Percentiles rank a stretch among this genome's conserved stretches.
These are phyloP conservation scores for Scheffersomyces coipomensis DNA, from an alignment of 805 yeast genomes.

Conservation along the genomic window DNA sequence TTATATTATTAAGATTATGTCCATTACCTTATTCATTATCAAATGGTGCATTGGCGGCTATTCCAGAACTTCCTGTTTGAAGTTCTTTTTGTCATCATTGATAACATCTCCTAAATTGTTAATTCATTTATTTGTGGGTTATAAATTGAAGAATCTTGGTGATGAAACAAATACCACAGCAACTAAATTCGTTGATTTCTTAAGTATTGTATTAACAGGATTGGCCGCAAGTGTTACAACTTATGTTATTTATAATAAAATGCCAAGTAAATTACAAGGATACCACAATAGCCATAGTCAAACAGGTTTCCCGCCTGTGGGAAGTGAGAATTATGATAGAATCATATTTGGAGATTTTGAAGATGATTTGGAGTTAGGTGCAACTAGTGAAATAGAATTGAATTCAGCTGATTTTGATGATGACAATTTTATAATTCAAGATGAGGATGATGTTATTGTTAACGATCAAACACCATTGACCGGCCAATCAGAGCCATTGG, in stretches of 20 bases:
- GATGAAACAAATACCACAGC: slow-evolving; percentile 46
- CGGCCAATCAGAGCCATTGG: too few relatives aligned
- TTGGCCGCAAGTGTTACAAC: slow-evolving; percentile 58
- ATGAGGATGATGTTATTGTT: slow-evolving; percentile 15
- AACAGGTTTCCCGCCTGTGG: neutral
- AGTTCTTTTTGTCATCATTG: slow-evolving; percentile 71
- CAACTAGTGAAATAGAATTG: slow-evolving; percentile 28
- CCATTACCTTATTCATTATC: slow-evolving; percentile 92
- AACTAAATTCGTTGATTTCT: slow-evolving; percentile 58
- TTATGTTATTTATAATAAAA: slow-evolving; percentile 60
- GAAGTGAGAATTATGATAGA: slow-evolving; percentile 20
- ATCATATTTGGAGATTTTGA: slow-evolving; percentile 41
- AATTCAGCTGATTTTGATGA: slow-evolving; percentile 36
- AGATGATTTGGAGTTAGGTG: slow-evolving; percentile 30
- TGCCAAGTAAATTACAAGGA: slow-evolving; percentile 36
- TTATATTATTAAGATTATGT: slow-evolving; percentile 75
- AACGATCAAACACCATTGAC: neutral
- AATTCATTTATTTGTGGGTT: slow-evolving; percentile 77
- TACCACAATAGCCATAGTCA: slow-evolving; percentile 19
- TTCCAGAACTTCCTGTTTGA: slow-evolving; percentile 66
- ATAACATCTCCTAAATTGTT: slow-evolving; percentile 80
- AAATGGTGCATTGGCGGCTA: slow-evolving; percentile 88
- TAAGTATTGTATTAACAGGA: slow-evolving; percentile 59
- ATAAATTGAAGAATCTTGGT: slow-evolving; percentile 68
- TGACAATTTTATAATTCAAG: slow-evolving; percentile 40